A percentile compares a stretch with the other conserved stretches of the same genome.
These are phyloP conservation scores for Liquidambar formosana DNA, from an alignment of 164 flowering plant genomes.

Conservation along the genomic window DNA sequence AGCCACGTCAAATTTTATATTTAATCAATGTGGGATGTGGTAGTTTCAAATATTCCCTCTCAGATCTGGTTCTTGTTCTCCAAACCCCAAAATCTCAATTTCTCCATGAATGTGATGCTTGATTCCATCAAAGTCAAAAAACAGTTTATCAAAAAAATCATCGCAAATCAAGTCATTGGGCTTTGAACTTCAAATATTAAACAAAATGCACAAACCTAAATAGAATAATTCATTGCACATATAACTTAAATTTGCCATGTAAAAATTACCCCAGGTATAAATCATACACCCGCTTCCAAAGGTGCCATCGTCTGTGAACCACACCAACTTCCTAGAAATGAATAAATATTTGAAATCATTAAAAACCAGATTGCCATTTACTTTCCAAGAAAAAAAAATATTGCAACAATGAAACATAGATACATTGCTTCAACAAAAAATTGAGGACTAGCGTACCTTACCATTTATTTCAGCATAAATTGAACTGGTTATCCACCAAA, in stretches of 20 bases:
- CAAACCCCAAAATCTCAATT: no score
- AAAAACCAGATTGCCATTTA: neutral
- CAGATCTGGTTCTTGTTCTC: no score
- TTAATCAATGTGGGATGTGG: no score
- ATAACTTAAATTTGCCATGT: neutral
- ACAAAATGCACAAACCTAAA: neutral
- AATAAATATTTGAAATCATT: constrained; percentile 11
- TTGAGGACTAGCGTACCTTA: constrained; percentile 55
- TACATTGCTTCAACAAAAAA: neutral
- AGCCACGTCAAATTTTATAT: no score
- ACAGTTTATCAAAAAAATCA: neutral
- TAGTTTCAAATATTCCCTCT: no score
- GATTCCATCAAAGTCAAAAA: no score
- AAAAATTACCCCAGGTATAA: constrained; percentile 84
- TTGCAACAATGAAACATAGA: neutral
- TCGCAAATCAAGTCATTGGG: neutral
- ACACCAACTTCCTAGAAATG: constrained; percentile 84
- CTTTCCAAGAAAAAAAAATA: neutral
- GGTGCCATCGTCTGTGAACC: constrained; percentile 98
- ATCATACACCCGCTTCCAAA: constrained; percentile 96
- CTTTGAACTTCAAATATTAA: neutral
- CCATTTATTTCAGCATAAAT: constrained; percentile 92
- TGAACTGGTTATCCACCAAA: constrained; percentile 97
- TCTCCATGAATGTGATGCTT: no score
- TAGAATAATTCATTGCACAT: neutral